A percentile compares a stretch with the other conserved stretches of the same genome.
These are phyloP conservation scores for Mikania micrantha DNA, from an alignment of 129 eudicot genomes.

Conservation along the genomic window DNA sequence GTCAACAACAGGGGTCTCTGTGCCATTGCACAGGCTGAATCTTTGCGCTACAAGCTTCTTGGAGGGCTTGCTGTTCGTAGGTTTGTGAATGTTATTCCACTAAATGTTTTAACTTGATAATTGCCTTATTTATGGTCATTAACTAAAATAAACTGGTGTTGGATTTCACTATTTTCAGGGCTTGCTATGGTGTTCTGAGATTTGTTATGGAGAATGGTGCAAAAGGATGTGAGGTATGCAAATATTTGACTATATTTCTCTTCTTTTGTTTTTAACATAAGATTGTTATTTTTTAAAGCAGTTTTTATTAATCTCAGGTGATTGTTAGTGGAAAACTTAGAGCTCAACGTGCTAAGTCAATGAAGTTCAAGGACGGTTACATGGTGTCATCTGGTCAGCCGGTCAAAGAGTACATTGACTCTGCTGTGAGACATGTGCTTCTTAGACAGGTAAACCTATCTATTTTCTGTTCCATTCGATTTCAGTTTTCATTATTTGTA, in stretches of 20 bases:
- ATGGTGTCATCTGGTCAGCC: conserved; percentile 7
- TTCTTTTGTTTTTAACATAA: neutral
- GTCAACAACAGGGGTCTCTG: conserved; percentile 76
- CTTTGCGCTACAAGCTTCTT: conserved; percentile 66
- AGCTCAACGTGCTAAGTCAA: conserved; percentile 35
- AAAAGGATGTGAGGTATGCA: conserved; percentile 27
- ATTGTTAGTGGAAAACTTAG: conserved; percentile 9
- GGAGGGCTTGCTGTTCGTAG: conserved; percentile 72
- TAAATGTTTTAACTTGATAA: neutral
- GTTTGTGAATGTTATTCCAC: conserved; percentile 6
- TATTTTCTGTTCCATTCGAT: neutral
- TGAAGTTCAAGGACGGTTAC: conserved; percentile 27
- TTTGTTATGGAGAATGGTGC: conserved; percentile 38
- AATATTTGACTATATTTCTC: neutral
- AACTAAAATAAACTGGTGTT: neutral
- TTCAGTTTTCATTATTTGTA: neutral
- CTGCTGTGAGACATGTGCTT: conserved; percentile 2
- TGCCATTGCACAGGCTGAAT: conserved; percentile 65
- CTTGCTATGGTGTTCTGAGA: conserved; percentile 9
- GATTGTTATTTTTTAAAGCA: neutral
- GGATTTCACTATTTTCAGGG: neutral
- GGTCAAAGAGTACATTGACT: neutral
- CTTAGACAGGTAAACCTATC: neutral
- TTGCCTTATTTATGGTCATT: neutral
- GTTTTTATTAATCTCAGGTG: neutral